These are phyloP conservation scores for Entelexis paramagnoliae DNA, from an alignment of 1,139 yeast species.

Conservation along the genomic window DNA sequence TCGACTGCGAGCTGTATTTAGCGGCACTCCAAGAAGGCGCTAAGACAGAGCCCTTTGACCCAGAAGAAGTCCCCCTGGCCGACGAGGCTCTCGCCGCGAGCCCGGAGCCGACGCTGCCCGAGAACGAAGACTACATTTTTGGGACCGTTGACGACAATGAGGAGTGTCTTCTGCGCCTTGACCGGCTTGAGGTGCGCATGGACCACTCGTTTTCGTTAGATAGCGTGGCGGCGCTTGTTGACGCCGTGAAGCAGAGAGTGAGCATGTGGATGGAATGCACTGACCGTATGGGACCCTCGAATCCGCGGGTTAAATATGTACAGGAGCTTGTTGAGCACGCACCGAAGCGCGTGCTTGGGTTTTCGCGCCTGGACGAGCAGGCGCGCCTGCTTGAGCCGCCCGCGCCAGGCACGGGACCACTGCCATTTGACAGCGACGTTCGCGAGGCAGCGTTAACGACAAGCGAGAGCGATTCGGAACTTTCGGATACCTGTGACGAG, in stretches of 20 bases:
- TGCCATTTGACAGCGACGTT: background rate
- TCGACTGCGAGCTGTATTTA: slow-evolving; percentile 19
- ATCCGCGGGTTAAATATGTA: background rate
- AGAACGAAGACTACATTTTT: background rate
- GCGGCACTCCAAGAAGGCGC: background rate
- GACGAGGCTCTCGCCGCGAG: slow-evolving; percentile 14
- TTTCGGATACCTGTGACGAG: too few relatives aligned
- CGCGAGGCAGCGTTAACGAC: background rate
- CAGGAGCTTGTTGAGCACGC: background rate
- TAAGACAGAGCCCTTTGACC: background rate
- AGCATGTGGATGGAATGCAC: background rate
- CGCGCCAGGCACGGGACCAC: background rate
- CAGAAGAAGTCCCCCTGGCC: slow-evolving; percentile 20
- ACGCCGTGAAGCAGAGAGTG: background rate
- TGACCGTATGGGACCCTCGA: too few relatives aligned
- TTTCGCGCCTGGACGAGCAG: background rate
- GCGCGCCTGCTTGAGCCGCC: background rate
- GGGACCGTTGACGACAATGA: background rate
- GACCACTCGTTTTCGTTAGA: background rate
- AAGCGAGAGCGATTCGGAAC: background rate
- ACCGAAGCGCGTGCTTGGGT: background rate
- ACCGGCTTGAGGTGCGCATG: background rate
- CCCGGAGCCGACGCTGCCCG: background rate
- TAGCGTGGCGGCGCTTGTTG: background rate
- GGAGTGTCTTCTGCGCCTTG: background rate